Evolutionary conservation across 1,284 basidiomycete species (phyloP).

Genomic region (Tylopilus orsonianus): DNA sequence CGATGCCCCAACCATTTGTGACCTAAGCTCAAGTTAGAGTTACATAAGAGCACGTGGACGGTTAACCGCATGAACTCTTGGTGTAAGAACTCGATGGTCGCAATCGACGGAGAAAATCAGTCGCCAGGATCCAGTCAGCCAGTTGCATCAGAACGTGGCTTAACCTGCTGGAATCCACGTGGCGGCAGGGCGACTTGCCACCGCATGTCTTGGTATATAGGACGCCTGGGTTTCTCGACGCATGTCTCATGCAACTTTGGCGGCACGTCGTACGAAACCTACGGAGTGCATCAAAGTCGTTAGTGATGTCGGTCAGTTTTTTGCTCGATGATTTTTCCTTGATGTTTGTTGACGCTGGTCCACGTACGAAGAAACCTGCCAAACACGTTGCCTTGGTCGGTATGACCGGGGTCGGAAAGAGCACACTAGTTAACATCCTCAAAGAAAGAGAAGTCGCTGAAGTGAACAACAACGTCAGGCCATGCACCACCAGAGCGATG

Average conservation of each 20-base stretch:
- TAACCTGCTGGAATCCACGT: conserved; percentile 23
- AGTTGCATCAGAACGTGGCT: conserved; percentile 2
- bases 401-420: conserved; percentile 28
- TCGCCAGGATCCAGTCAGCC: neutral
- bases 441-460: conserved; percentile 11
- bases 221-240: neutral
- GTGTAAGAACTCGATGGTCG: no score
- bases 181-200: conserved; percentile 3
- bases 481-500: conserved; percentile 19
- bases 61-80: no score
- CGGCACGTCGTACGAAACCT: neutral
- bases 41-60: no score
- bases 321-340: neutral
- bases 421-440: conserved; percentile 31
- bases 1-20: no score
- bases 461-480: conserved; percentile 21
- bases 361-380: conserved; percentile 1
- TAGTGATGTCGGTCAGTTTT: conserved; percentile 20
- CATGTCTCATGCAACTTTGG: neutral
- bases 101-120: neutral
- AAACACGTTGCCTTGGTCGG: conserved; percentile 26
- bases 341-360: conserved; percentile 2
- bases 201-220: conserved; percentile 8
- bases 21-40: no score
- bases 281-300: neutral